Percentiles rank a stretch among this genome's conserved stretches.
Evolutionary conservation across 1,284 basidiomycete species (phyloP).

Genomic region (Puccinia polysora): DNA sequence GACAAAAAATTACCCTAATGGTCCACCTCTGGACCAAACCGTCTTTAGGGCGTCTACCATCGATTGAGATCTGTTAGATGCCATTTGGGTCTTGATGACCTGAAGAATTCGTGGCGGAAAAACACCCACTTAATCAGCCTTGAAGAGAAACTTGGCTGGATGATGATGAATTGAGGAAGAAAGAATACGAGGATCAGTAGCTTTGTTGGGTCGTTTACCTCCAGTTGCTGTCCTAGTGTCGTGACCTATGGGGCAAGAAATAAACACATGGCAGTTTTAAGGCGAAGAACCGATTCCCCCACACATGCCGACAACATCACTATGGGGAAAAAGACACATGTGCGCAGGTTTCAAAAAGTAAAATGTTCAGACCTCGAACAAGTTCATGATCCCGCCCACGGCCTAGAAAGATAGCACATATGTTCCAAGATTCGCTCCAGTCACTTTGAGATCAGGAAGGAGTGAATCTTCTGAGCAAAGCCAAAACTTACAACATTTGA

Average conservation of each 20-base stretch:
- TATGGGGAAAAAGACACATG: too few relatives aligned
- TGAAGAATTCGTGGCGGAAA: neutral
- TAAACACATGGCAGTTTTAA: too few relatives aligned
- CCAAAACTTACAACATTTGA: constrained; percentile 87
- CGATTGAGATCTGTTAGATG: constrained; percentile 80
- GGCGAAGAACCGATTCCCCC: too few relatives aligned
- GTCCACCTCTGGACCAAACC: constrained; percentile 87
- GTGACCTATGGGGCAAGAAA: constrained; percentile 62
- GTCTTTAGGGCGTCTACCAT: constrained; percentile 81
- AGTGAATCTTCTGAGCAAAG: neutral
- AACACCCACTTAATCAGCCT: neutral
- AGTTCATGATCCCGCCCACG: constrained; percentile 77
- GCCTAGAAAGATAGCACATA: neutral
- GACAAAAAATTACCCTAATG: constrained; percentile 60
- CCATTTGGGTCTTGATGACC: constrained; percentile 96
- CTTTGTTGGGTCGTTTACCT: too few relatives aligned
- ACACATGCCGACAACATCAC: too few relatives aligned
- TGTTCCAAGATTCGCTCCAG: neutral
- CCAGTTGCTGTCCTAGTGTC: constrained; percentile 93
- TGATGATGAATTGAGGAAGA: neutral
- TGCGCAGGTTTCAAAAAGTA: too few relatives aligned
- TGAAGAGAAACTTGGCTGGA: too few relatives aligned
- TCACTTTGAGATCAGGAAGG: neutral
- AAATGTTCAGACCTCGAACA: constrained; percentile 41
- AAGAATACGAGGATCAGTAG: too few relatives aligned